Base-by-base conservation (phyloP, 192 early-diverging fungal genomes). In the Entomortierella lignicola region DNA sequence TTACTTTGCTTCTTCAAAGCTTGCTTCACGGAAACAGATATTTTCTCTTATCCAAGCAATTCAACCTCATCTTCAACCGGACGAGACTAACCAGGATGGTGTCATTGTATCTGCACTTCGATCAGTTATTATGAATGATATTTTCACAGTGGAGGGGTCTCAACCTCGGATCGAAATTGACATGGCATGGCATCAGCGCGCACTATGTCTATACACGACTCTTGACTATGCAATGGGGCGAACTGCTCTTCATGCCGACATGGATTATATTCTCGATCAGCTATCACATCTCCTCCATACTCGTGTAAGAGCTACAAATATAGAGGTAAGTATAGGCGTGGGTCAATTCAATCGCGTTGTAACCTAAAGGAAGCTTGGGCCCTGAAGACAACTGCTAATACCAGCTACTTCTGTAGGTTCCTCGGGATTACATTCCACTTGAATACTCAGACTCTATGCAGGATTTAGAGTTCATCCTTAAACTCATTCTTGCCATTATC, bases 171-270 rank as follows among this genome's bases (percentile, higher is more conserved):
- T 79, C 39, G 61, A 79, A 23, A 79, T 79, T 47, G 75, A 79
- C 23, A 79, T 79, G 75, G 66, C 75, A 34, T 79, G 67, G 75
- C 75, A 79, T 31, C 84, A 88, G 41, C 82, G 74, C 15, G 82
- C 86, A 10, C 52, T 83, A 23, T 66, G 79, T 21, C 75, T 88
- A 44, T 81, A 84, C 55, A 81, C 70, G 18, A 81, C 77, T 0
- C 67, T 85, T 0, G 84, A 84, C 25, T 85, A 84, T 48, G 39
- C 74, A 5, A 55, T 85, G 61, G 86, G 86, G 25, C 34, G 75
- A 50, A 26, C 75, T 11, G 75, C 75, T 20, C 55, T 79, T 41
- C 56, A 32, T 7, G 75, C 75, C 11, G 75, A 79, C 58, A 55
- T 79, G 57, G 56, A 79, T 25, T 0, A 17, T 21, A 70, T 79